Percentiles rank a stretch among this genome's conserved stretches.
These are phyloP conservation scores for Mycena vulgaris DNA, from an alignment of 768 basidiomycete genomes.

Conservation along the genomic window DNA sequence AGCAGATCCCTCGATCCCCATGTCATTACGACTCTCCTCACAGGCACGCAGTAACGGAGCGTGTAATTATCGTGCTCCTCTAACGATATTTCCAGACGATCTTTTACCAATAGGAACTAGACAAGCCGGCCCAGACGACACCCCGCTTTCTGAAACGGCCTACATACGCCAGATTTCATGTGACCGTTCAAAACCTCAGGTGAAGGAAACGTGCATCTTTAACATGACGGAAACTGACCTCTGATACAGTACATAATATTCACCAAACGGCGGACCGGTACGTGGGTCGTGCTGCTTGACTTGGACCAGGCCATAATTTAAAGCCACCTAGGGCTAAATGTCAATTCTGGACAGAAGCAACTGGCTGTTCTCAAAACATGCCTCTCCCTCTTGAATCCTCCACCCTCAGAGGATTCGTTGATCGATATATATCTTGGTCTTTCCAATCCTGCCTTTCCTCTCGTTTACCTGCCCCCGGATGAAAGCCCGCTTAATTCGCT, in stretches of 20 bases:
- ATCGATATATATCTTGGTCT: constrained; percentile 32
- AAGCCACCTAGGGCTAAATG: not conserved
- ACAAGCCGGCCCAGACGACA: constrained; percentile 38
- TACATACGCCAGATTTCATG: constrained; percentile 41
- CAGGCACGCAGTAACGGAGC: constrained; percentile 17
- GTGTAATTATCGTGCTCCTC: not conserved
- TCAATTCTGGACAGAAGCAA: constrained; percentile 20
- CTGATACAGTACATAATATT: constrained; percentile 39
- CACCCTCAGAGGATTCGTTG: constrained; percentile 27
- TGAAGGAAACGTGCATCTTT: not conserved
- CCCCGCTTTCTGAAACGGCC: constrained; percentile 30
- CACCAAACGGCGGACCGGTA: constrained; percentile 32
- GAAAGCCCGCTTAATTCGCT: constrained; percentile 25
- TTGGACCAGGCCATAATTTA: not conserved
- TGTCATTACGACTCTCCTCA: constrained; percentile 36
- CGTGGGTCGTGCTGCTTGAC: not conserved
- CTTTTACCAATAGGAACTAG: constrained; percentile 33
- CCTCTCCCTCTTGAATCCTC: constrained; percentile 32
- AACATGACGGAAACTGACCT: not conserved
- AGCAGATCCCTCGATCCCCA: constrained; percentile 33
- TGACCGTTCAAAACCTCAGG: constrained; percentile 39
- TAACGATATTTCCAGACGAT: constrained; percentile 15
- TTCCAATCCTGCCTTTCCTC: constrained; percentile 36
- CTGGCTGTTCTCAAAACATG: constrained; percentile 24
- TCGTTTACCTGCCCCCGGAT: constrained; percentile 29